phyloP scores from a whole-genome alignment of 164 flowering plant species.

The Tinospora cordifolia region DNA sequence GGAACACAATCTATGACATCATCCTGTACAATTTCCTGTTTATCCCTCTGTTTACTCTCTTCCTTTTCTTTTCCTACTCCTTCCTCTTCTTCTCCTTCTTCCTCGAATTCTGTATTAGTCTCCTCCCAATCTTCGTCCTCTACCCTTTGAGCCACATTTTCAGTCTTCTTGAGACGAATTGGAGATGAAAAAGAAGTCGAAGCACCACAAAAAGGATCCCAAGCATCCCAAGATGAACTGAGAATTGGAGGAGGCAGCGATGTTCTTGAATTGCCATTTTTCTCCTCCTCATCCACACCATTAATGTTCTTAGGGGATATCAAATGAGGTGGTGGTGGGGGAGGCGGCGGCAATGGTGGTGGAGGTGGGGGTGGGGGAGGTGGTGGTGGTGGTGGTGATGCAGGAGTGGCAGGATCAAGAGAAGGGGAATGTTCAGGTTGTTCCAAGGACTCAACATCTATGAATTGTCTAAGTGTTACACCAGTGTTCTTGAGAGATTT shows the following conservation, averaged over 20 bases:
- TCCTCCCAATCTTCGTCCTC: constrained; percentile 80
- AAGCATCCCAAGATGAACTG: constrained; percentile 45
- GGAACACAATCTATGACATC: constrained; percentile 14
- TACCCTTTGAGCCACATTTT: constrained; percentile 19
- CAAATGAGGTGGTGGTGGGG: constrained; percentile 61
- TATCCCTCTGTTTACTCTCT: constrained; percentile 5
- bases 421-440: constrained; percentile 26
- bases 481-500: constrained; percentile 72
- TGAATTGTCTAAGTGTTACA: constrained; percentile 75
- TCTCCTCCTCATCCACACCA: neutral
- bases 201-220: constrained; percentile 41
- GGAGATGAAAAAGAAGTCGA: constrained; percentile 17
- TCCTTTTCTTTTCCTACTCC: too few species aligned
- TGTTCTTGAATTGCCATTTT: constrained; percentile 19
- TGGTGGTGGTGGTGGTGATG: constrained; percentile 47
- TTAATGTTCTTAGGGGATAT: constrained; percentile 41
- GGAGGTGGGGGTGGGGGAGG: constrained; percentile 40
- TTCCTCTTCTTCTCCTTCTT: constrained; percentile 25
- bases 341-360: constrained; percentile 44
- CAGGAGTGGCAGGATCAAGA: constrained; percentile 27
- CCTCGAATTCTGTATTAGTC: constrained; percentile 58
- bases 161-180: constrained; percentile 16
- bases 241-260: constrained; percentile 48
- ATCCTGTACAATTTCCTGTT: constrained; percentile 16
- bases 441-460: constrained; percentile 61